Conservation (phyloP, 75 land plant genomes). For the Cryptomeria japonica region DNA sequence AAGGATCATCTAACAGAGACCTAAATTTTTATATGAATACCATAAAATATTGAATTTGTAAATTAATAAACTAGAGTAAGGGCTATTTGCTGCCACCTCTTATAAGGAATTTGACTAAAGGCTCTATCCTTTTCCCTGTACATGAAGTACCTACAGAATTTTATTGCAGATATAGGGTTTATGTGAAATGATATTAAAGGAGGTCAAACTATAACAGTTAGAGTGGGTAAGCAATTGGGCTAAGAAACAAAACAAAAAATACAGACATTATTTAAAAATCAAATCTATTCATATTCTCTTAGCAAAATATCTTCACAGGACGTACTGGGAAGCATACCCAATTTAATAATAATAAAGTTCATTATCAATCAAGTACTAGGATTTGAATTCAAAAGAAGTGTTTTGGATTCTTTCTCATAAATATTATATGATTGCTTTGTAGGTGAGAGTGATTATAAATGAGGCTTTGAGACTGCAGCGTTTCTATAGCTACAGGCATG, state of each 20-base stretch:
- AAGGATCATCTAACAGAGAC: too few relatives aligned
- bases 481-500: constrained; percentile 9
- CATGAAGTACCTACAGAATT: neutral
- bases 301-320: neutral
- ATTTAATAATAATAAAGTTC: neutral
- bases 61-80: neutral
- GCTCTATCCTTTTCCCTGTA: neutral
- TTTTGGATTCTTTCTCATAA: neutral
- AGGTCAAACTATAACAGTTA: neutral
- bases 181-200: neutral
- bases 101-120: too few relatives aligned
- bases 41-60: too few relatives aligned
- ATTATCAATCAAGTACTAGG: neutral
- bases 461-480: constrained; percentile 45
- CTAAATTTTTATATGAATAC: too few relatives aligned
- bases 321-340: neutral
- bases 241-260: neutral
- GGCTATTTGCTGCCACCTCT: neutral
- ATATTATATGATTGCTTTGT: constrained; percentile 5
- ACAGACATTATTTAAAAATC: too few relatives aligned
- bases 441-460: constrained; percentile 43
- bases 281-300: too few relatives aligned
- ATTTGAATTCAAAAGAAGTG: neutral
- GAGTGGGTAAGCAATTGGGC: neutral
- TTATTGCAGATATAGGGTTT: neutral